Base-by-base conservation (phyloP, 163 green algal genomes). In the Chlamydomonas reinhardtii region DNA sequence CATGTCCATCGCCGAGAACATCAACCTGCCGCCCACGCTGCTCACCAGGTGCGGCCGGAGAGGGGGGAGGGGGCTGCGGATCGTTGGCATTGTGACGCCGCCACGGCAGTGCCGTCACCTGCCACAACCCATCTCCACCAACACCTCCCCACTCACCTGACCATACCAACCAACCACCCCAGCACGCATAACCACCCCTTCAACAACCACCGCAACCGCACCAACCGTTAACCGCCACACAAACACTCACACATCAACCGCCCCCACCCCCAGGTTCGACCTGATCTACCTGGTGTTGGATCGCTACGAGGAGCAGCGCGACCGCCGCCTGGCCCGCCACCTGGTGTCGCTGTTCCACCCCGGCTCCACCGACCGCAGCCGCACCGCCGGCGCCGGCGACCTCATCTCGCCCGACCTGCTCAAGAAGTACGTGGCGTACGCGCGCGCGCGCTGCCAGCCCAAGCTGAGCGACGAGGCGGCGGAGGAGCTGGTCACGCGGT, bases 281-380 rank as follows among this genome's bases (percentile, higher is more conserved):
- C 93, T 99, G 74, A 97, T 99, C 82, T 99, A 98, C 92, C 92
- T 98, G 74, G 79, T 99, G 20, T 92, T 99, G 66, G 98, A 99
- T 93, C 95, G 91, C 71, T 89, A 88, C 39, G 91, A 97, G 73
- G 87, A 94, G 82, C 85, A 90, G 22, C 90, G 73, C 43, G 96
- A 98, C 91, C 74, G 91, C 20, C 81, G 89, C 35, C 91, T 98
- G 48, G 95, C 95, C 0, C 88, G 90, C 70, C 95, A 98, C 80
- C 90, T 98, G 20, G 91, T 97, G 32, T 89, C 80, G 14, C 88
- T 94, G 27, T 93, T 88, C 79, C 77, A 92, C 59, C 81, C 81
- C 0, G 81, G 81, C 24, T 31, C 79, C 19, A 31, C 72, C 56
- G 54, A 0, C 71, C 81, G 71, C 35, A 27, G n/a, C 27, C 66